Percentiles rank a stretch among this genome's conserved stretches.
phyloP scores from a whole-genome alignment of 1,139 yeast species.

The Yamadazyma kanchanaburiensis region DNA sequence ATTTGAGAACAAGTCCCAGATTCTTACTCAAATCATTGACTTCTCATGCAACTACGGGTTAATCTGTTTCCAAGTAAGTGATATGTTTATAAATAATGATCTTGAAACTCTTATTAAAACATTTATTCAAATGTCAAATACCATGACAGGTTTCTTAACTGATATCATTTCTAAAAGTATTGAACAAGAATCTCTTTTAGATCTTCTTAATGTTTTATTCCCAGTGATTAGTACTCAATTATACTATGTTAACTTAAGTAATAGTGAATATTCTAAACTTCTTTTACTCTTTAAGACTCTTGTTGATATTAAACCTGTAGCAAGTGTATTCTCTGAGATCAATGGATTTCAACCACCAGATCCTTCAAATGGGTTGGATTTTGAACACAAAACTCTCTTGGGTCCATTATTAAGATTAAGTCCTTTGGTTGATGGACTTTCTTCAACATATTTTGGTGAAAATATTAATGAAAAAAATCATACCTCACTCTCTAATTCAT shows the following conservation, averaged over 20 bases:
- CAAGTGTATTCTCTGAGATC: conserved; percentile 55
- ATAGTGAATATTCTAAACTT: conserved; percentile 49
- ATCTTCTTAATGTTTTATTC: conserved; percentile 55
- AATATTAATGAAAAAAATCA: conserved; percentile 34
- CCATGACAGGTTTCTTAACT: conserved; percentile 51
- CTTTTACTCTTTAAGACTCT: conserved; percentile 57
- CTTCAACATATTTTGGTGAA: conserved; percentile 46
- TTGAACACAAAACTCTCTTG: conserved; percentile 60
- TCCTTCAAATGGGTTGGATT: conserved; percentile 40
- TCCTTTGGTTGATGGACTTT: conserved; percentile 52
- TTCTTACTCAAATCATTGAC: conserved; percentile 50
- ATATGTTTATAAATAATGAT: conserved; percentile 52
- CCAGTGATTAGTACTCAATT: conserved; percentile 40
- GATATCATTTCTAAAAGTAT: conserved; percentile 57
- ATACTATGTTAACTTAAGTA: conserved; percentile 33
- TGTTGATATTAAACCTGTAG: conserved; percentile 59
- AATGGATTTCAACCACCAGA: conserved; percentile 52
- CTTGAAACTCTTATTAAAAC: conserved; percentile 23
- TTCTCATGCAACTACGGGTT: conserved; percentile 65
- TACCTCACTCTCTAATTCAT: conserved; percentile 42
- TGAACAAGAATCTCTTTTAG: conserved; percentile 64
- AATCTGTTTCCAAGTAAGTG: conserved; percentile 67
- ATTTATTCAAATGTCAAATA: conserved; percentile 26
- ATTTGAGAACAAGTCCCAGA: conserved; percentile 31
- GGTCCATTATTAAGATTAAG: conserved; percentile 80